Evolutionary conservation across 2,329 filamentous ascomycete genomes (phyloP).

Genomic region (Pyrenochaeta sp.): DNA sequence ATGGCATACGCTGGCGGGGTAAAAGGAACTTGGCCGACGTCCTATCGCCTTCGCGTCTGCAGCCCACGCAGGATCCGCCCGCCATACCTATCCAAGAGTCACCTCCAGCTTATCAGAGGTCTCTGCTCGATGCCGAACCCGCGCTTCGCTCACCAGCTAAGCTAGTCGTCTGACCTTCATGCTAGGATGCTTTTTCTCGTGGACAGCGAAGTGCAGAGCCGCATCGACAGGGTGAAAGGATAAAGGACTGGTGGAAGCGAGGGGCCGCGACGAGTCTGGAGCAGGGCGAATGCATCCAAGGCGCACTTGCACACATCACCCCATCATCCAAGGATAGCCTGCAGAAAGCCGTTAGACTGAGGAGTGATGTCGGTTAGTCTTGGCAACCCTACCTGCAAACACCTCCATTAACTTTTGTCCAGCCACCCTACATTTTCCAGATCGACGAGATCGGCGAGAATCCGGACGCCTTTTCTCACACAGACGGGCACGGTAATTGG

Average conservation of each 20-base stretch:
- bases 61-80: conserved; percentile 39
- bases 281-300: conserved; percentile 14
- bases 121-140: conserved; percentile 22
- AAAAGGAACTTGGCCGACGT: conserved; percentile 25
- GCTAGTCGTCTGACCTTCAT: conserved; percentile 37
- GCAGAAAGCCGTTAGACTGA: conserved; percentile 1
- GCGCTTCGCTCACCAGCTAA: conserved; percentile 23
- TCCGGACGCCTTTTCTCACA: no score
- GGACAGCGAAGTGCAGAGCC: conserved; percentile 40
- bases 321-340: conserved; percentile 1
- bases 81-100: conserved; percentile 23
- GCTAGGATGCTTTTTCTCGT: conserved; percentile 16
- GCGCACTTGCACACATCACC: conserved; percentile 13
- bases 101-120: conserved; percentile 43
- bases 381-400: not conserved
- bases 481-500: not conserved
- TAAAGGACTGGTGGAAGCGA: conserved; percentile 36
- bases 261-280: conserved; percentile 8
- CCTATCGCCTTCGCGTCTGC: conserved; percentile 34
- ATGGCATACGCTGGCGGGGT: conserved; percentile 38
- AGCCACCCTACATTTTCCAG: conserved; percentile 35
- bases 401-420: not conserved
- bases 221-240: conserved; percentile 29
- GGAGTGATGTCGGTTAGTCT: conserved; percentile 31
- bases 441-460: conserved; percentile 37